A percentile compares a stretch with the other conserved stretches of the same genome.
Evolutionary conservation across 176 grass and related monocot genomes (phyloP).

Genomic region (Ensete glaucum): DNA sequence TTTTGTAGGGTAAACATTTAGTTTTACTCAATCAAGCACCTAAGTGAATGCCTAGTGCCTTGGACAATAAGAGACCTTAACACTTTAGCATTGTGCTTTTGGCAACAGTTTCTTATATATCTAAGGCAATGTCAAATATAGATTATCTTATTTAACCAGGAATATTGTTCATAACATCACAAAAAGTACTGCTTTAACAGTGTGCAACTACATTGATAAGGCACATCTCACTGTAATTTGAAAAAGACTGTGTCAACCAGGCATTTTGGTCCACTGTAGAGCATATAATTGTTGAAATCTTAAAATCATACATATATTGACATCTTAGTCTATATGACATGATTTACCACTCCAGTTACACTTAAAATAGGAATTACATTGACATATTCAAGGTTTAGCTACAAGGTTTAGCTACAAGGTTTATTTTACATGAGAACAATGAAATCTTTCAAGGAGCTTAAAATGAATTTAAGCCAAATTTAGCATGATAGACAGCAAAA

Average conservation of each 20-base stretch:
- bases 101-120: background rate
- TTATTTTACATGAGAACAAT: background rate
- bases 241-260: background rate
- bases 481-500: background rate
- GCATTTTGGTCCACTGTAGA: background rate
- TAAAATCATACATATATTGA: background rate
- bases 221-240: background rate
- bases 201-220: background rate
- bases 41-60: no score
- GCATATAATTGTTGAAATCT: background rate
- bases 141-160: background rate
- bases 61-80: no score
- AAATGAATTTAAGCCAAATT: background rate
- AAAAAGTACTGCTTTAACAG: background rate
- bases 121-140: background rate
- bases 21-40: no score
- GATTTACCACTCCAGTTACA: background rate
- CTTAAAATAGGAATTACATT: background rate
- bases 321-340: background rate
- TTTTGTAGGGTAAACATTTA: no score
- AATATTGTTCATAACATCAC: background rate
- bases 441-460: background rate
- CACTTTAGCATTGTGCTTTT: no score
- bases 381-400: background rate
- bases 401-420: background rate